Evolutionary conservation across 768 basidiomycete genomes (phyloP).

Genomic region (Boletellus ananiceps): DNA sequence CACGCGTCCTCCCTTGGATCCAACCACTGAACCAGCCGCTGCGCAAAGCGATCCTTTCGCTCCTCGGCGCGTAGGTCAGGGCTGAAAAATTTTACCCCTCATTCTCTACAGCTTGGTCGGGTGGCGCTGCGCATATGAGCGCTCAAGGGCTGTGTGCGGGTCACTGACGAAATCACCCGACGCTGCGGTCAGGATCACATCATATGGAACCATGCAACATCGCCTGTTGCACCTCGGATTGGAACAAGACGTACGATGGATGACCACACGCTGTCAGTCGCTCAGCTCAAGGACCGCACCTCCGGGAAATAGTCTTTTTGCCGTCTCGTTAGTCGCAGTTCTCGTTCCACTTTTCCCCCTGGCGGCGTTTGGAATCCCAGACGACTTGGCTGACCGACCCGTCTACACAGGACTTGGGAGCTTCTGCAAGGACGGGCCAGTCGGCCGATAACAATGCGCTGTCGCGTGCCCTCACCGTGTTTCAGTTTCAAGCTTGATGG

Average conservation of each 20-base stretch:
- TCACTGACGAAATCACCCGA: neutral
- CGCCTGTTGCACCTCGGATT: neutral
- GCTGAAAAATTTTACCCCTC: neutral
- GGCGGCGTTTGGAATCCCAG: neutral
- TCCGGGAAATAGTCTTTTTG: neutral
- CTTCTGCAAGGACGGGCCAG: neutral
- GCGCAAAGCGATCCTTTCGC: neutral
- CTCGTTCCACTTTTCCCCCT: neutral
- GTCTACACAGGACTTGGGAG: neutral
- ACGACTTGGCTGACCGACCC: neutral
- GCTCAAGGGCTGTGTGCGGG: constrained; percentile 1
- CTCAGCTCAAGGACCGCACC: neutral
- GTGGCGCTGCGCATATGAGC: constrained; percentile 2
- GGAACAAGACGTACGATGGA: neutral
- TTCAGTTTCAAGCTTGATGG: neutral
- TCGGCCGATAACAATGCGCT: neutral
- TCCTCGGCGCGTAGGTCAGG: neutral
- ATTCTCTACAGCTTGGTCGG: no score
- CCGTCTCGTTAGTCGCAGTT: neutral
- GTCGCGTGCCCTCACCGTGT: neutral
- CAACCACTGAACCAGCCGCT: neutral
- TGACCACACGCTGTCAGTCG: neutral
- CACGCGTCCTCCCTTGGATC: no score
- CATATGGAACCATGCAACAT: constrained; percentile 1
- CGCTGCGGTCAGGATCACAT: neutral